Evolutionary conservation across 1,284 basidiomycete genomes (phyloP).

Genomic region (Tremellales sp.): DNA sequence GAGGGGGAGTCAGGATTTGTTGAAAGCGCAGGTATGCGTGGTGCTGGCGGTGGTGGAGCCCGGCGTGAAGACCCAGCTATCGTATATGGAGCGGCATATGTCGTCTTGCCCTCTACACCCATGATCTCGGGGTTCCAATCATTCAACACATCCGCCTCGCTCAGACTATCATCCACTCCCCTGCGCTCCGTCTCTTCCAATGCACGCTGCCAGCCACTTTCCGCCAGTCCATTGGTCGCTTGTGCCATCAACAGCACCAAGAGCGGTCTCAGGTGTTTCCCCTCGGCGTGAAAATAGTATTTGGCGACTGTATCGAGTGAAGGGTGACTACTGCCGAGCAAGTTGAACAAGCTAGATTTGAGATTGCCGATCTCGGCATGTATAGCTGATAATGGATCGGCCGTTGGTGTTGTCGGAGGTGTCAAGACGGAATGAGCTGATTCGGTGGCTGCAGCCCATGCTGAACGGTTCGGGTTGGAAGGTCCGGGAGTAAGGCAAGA

Average conservation of each 20-base stretch:
- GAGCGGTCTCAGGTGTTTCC: slow-evolving; percentile 84
- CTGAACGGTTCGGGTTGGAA: slow-evolving; percentile 11
- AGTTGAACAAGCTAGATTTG: slow-evolving; percentile 67
- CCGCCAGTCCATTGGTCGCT: slow-evolving; percentile 75
- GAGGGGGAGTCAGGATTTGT: slow-evolving; percentile 14
- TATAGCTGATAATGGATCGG: slow-evolving; percentile 50
- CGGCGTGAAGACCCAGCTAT: slow-evolving; percentile 11
- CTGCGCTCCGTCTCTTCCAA: slow-evolving; percentile 14
- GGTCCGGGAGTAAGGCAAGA: not conserved
- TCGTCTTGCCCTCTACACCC: slow-evolving; percentile 29
- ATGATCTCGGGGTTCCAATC: slow-evolving; percentile 49
- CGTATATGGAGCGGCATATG: slow-evolving; percentile 42
- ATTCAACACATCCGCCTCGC: slow-evolving; percentile 45
- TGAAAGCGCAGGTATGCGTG: slow-evolving; percentile 9
- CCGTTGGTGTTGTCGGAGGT: slow-evolving; percentile 15
- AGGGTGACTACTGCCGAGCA: slow-evolving; percentile 86
- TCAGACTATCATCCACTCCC: slow-evolving; percentile 42
- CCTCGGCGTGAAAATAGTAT: slow-evolving; percentile 81
- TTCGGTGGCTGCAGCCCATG: slow-evolving; percentile 46
- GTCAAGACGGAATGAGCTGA: slow-evolving; percentile 38
- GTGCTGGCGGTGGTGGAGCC: slow-evolving; percentile 2
- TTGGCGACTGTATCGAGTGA: slow-evolving; percentile 81
- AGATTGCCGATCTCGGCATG: slow-evolving; percentile 70
- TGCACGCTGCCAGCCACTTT: slow-evolving; percentile 27
- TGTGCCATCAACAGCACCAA: slow-evolving; percentile 85